Percentiles rank a stretch among this genome's conserved stretches.
Evolutionary conservation across 176 grass and related monocot genomes (phyloP).

Genomic region (Dactylis glomerata): DNA sequence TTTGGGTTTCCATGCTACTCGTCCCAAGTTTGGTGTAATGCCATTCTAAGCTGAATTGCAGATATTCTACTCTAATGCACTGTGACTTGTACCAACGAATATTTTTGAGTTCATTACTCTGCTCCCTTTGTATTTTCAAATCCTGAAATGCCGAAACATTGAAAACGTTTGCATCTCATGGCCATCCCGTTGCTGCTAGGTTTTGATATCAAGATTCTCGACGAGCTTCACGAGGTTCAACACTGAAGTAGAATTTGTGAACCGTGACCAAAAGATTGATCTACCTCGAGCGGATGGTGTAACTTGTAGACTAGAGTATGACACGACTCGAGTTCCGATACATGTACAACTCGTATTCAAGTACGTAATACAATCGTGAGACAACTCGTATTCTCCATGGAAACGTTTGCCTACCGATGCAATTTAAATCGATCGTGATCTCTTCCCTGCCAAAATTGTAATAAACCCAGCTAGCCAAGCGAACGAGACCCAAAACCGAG

Average conservation of each 20-base stretch:
- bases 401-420: no score
- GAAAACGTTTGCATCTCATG: not conserved
- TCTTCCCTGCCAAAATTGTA: no score
- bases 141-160: not conserved
- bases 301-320: no score
- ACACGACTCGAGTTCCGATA: no score
- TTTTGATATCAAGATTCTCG: not conserved
- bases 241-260: no score
- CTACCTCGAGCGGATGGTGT: not conserved
- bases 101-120: not conserved
- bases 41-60: conserved; percentile 7
- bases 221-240: not conserved
- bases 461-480: no score
- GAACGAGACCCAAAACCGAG: no score
- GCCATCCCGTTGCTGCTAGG: not conserved
- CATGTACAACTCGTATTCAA: no score
- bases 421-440: no score
- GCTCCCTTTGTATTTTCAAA: not conserved
- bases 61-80: not conserved
- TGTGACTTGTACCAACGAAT: not conserved
- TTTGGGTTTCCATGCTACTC: conserved; percentile 39
- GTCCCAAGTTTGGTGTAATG: not conserved
- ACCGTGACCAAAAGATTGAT: not conserved
- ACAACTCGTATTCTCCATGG: no score
- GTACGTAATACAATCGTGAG: no score